Evolutionary conservation across 1,139 yeast species (phyloP), one percentile per base, ranked within the genome.

Genomic region (Hansenula sp.): DNA sequence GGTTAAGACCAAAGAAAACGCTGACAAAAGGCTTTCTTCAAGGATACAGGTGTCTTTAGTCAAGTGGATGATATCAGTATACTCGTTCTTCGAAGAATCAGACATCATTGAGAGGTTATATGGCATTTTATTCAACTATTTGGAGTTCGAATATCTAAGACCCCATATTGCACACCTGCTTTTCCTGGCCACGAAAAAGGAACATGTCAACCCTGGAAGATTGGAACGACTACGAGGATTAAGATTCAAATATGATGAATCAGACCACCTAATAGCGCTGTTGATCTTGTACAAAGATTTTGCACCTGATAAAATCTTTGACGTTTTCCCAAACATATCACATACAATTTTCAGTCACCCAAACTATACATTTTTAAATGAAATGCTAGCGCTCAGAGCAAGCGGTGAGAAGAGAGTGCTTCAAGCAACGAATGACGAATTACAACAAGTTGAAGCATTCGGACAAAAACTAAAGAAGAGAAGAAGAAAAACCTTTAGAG

Each of bases 141-240:
- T 79, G 49, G 68, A 71, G 40, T 72, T 63, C 47, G 78, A 74
- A 47, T 69, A 62, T 42, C 57, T 71, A 33, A 68, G 79, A 31
- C 65, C 66, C 1, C 66, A 69, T 58, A 56, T 73, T 5, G 68
- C 79, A 13, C 71, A 71, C 42, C 48, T 77, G 15, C 53, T 77
- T 16, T 60, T 70, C 36, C 54, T 74, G 44, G 49, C 68, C 1
- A 62, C 76, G 0, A 58, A 57, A 13, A 49, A 50, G 2, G 50
- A 55, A 6, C 57, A 59, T 18, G 68, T 74, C n/a, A 68, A 62
- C 38, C 59, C 61, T 1, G 62, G 69, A 67, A 61, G 70, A 36
- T 60, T 67, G 3, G 59, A 63, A 31, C 53, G 63, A 17, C 58
- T 71, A 12, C 43, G 59, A 2, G 71, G 67, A 15, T 52, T 70